A percentile compares a stretch with the other conserved stretches of the same genome.
These are phyloP conservation scores for Onygena corvina DNA, from an alignment of 2,329 filamentous ascomycete species.

Conservation along the genomic window DNA sequence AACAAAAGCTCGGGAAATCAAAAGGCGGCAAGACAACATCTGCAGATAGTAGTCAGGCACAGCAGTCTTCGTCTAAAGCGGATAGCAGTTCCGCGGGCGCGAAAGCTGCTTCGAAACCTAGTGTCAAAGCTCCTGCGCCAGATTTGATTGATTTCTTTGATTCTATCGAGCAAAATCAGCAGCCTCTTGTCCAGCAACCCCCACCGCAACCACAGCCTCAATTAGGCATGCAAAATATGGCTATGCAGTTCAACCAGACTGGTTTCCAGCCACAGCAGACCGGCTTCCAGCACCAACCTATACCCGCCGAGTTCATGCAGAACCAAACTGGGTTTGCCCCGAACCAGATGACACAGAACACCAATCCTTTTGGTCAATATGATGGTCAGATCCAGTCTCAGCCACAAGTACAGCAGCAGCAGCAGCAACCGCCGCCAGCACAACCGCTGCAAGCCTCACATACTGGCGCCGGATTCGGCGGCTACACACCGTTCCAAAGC, in stretches of 20 bases:
- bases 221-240: constrained; percentile 17
- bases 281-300: constrained; percentile 22
- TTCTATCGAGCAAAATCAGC: constrained; percentile 81
- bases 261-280: constrained; percentile 11
- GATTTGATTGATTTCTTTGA: constrained; percentile 92
- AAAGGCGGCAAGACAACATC: constrained; percentile 31
- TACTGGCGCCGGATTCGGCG: constrained; percentile 72
- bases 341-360: constrained; percentile 19
- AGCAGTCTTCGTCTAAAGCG: constrained; percentile 27
- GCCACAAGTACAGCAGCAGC: constrained; percentile 14
- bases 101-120: constrained; percentile 21
- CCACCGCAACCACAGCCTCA: constrained; percentile 28
- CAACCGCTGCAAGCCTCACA: constrained; percentile 48
- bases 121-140: constrained; percentile 36
- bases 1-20: constrained; percentile 66
- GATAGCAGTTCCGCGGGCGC: constrained; percentile 18
- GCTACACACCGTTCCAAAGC: constrained; percentile 53
- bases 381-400: constrained; percentile 13
- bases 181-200: constrained; percentile 45
- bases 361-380: constrained; percentile 25
- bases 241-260: constrained; percentile 22
- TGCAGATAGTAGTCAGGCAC: constrained; percentile 12
- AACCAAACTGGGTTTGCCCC: constrained; percentile 21
- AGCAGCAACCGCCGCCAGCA: constrained; percentile 12
- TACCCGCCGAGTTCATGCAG: constrained; percentile 11